Evolutionary conservation across 2,329 filamentous ascomycete genomes (phyloP).

Genomic region (Apiospora sp.): DNA sequence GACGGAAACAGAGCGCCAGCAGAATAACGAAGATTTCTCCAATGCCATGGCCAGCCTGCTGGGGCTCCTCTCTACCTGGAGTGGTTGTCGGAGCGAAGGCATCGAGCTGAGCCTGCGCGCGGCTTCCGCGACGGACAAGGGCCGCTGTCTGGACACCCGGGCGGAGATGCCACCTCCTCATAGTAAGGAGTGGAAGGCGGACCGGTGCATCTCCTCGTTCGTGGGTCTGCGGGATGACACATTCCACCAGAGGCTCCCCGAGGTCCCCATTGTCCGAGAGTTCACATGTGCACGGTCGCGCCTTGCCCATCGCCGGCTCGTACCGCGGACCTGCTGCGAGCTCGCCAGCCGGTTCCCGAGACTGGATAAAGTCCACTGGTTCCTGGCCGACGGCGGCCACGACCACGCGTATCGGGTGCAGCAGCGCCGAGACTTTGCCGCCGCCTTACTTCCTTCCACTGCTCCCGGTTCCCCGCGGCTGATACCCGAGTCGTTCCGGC

Average conservation of each 20-base stretch:
- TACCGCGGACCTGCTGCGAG: neutral
- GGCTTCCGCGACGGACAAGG: neutral
- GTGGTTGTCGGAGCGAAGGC: too few relatives aligned
- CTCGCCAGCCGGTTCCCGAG: neutral
- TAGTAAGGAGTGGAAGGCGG: too few relatives aligned
- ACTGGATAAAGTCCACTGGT: neutral
- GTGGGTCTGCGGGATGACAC: neutral
- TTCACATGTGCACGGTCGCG: too few relatives aligned
- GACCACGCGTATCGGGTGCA: neutral
- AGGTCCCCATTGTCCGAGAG: neutral
- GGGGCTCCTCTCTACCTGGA: too few relatives aligned
- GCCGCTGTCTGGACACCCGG: too few relatives aligned
- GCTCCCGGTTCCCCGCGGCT: too few relatives aligned
- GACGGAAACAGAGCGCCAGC: too few relatives aligned
- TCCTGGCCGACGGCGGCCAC: neutral
- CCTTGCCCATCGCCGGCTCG: neutral
- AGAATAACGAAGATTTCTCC: too few relatives aligned
- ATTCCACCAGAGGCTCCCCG: neutral
- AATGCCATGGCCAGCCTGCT: too few relatives aligned
- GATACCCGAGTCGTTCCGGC: too few relatives aligned
- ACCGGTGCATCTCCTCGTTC: constrained; percentile 9
- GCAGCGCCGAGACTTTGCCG: neutral
- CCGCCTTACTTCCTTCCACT: neutral
- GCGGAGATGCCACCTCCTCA: neutral
- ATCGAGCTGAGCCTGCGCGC: too few relatives aligned